phyloP scores from a whole-genome alignment of 306 rosid genomes.

The Cucurbita ficifolia region DNA sequence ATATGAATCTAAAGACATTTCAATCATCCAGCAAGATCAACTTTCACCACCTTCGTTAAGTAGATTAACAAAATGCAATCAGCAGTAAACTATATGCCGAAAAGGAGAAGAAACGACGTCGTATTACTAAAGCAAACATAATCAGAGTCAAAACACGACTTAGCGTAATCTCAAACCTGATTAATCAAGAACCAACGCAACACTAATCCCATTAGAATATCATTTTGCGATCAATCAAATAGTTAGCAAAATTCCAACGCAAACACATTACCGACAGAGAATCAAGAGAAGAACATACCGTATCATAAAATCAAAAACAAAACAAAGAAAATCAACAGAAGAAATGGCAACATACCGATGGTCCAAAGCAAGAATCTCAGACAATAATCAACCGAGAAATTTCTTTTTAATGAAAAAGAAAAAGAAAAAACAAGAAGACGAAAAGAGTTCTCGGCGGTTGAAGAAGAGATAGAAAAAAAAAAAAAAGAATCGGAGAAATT shows the following conservation, averaged over 20 bases:
- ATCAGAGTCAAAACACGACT: background rate
- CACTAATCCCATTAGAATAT: background rate
- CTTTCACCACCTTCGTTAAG: background rate
- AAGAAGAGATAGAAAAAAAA: background rate
- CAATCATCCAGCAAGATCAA: background rate
- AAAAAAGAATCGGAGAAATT: background rate
- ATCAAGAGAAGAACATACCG: background rate
- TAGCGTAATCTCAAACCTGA: background rate
- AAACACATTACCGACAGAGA: background rate
- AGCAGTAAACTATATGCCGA: background rate
- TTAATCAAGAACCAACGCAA: background rate
- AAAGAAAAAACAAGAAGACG: background rate
- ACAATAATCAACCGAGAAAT: background rate
- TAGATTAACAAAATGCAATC: background rate
- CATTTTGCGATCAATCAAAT: background rate
- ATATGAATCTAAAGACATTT: background rate
- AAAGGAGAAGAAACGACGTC: background rate
- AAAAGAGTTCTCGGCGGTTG: background rate
- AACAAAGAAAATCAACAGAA: background rate
- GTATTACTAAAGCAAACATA: background rate
- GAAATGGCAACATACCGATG: conserved; percentile 2
- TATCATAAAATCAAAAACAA: background rate
- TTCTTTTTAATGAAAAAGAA: background rate
- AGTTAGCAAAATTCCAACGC: background rate
- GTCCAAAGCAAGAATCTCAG: background rate